Evolutionary conservation across 2,329 filamentous ascomycete species (phyloP).

Genomic region (Phyllosticta paracitricarpa): DNA sequence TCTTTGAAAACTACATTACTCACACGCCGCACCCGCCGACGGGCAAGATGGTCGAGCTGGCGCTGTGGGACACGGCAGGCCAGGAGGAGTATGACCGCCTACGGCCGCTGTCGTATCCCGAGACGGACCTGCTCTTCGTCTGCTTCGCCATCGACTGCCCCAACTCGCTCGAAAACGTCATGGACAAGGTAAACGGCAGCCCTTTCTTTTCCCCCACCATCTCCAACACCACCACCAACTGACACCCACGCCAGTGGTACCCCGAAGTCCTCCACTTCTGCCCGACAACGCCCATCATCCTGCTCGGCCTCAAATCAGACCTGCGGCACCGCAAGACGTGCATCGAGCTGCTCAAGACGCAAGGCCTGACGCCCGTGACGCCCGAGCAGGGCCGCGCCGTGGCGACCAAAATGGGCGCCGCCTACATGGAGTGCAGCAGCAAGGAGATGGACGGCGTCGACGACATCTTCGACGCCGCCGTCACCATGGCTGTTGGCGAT

Average conservation of each 20-base stretch:
- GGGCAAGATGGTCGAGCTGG: slow-evolving; percentile 91
- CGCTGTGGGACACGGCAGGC: slow-evolving; percentile 95
- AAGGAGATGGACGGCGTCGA: slow-evolving; percentile 96
- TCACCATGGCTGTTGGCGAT: slow-evolving; percentile 79
- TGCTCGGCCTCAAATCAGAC: slow-evolving; percentile 94
- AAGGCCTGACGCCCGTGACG: slow-evolving; percentile 90
- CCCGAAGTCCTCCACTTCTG: slow-evolving; percentile 98
- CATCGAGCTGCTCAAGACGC: slow-evolving; percentile 97
- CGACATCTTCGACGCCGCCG: slow-evolving; percentile 88
- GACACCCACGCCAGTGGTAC: slow-evolving; percentile 63
- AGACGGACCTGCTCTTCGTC: slow-evolving; percentile 95
- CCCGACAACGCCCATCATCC: slow-evolving; percentile 89
- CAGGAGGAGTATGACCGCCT: slow-evolving; percentile 98
- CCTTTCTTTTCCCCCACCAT: not conserved
- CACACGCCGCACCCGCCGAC: slow-evolving; percentile 80
- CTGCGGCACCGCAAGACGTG: slow-evolving; percentile 91
- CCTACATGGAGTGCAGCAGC: slow-evolving; percentile 97
- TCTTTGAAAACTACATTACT: slow-evolving; percentile 99
- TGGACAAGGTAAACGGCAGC: slow-evolving; percentile 74
- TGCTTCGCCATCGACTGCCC: slow-evolving; percentile 99
- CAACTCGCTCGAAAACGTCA: slow-evolving; percentile 94
- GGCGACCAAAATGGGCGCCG: slow-evolving; percentile 84
- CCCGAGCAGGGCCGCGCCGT: slow-evolving; percentile 80
- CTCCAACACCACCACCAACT: not conserved
- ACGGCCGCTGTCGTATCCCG: slow-evolving; percentile 90